Evolutionary conservation across 495 filamentous ascomycete genomes (phyloP), one percentile per base, ranked within the genome.

Genomic region (Penicillium manginii): DNA sequence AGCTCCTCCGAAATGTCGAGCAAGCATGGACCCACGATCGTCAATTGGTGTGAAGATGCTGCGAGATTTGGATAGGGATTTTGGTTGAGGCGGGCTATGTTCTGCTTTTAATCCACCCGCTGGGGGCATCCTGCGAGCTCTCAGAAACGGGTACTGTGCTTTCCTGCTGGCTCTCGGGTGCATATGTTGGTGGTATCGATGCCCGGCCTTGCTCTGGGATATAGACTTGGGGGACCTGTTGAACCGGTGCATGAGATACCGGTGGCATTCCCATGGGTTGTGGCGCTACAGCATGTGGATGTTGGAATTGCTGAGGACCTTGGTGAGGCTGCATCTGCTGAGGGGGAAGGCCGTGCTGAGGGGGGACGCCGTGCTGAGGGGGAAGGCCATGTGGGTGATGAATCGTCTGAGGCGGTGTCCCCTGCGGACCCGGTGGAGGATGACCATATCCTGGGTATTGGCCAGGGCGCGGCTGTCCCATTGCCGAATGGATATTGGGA

Each of bases 21-120:
- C 90, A 21, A 97, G 78, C 60, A 97, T 86, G 6, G 94, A 97
- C 46, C 90, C 84, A 57, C 87, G 91, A 67, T 96, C 93, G 62
- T 97, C 94, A 55, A 98, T 96, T 2, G 94, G 94, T 1, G 94
- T 98, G 65, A 97, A 98, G 52, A 98, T 98, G 72, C 92, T 97
- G 55, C 92, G 88, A 8, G 89, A 89, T 71, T 93, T 93, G 18
- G 86, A 85, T n/a, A 90, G 73, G 22, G 90, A 88, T 67, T 91
- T 93, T 19, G 79, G 80, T 75, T 78, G 79, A 62, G 71, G 81
- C 46, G 81, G 81, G 56, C 69, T 75, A n/a, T 67, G 73, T 49
- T 78, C 81, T 45, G 35, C 39, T 62, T 78, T 83, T 58, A 71
- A 48, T 46, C 47, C 63, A 65, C 63, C 73, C 62, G 66, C 60